A percentile compares a stretch with the other conserved stretches of the same genome.
These are phyloP conservation scores for Brassica juncea DNA, from an alignment of 345 rosid species.

Conservation along the genomic window DNA sequence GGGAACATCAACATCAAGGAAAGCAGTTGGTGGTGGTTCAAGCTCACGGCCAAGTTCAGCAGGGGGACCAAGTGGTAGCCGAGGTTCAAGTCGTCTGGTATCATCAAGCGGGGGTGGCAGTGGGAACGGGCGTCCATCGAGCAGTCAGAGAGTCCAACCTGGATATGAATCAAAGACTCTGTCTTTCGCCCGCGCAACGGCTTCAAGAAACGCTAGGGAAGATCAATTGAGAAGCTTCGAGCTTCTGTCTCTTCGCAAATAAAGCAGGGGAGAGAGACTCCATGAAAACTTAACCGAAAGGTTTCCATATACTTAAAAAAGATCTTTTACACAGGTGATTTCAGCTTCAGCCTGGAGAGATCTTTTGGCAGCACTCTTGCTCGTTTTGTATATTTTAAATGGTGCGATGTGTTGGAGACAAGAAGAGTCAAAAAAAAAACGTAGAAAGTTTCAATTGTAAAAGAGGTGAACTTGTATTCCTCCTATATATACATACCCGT, in stretches of 20 bases:
- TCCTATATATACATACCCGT: not conserved
- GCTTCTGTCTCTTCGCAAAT: constrained; percentile 62
- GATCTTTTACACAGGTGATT: constrained; percentile 16
- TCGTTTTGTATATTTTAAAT: constrained; percentile 19
- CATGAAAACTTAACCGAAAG: constrained; percentile 14
- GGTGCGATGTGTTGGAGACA: constrained; percentile 22
- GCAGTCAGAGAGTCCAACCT: constrained; percentile 58
- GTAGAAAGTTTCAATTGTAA: constrained; percentile 28
- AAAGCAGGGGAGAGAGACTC: constrained; percentile 30
- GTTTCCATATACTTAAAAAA: not conserved
- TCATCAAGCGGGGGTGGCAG: constrained; percentile 55
- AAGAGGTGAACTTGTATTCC: constrained; percentile 7
- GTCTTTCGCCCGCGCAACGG: constrained; percentile 46
- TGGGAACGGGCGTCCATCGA: constrained; percentile 48
- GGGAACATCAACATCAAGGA: constrained; percentile 63
- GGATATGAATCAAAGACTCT: constrained; percentile 54
- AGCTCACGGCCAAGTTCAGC: constrained; percentile 74
- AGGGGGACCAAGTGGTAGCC: constrained; percentile 62
- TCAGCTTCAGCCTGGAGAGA: constrained; percentile 25
- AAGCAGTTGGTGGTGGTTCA: constrained; percentile 53
- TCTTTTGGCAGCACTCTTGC: not conserved
- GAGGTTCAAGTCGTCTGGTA: constrained; percentile 54
- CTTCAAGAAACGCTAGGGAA: constrained; percentile 52
- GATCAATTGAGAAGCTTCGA: constrained; percentile 71
- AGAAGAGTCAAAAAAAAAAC: not conserved